Base-by-base conservation (phyloP, 495 filamentous ascomycete genomes). In the Lasiosphaeriaceae sp. region DNA sequence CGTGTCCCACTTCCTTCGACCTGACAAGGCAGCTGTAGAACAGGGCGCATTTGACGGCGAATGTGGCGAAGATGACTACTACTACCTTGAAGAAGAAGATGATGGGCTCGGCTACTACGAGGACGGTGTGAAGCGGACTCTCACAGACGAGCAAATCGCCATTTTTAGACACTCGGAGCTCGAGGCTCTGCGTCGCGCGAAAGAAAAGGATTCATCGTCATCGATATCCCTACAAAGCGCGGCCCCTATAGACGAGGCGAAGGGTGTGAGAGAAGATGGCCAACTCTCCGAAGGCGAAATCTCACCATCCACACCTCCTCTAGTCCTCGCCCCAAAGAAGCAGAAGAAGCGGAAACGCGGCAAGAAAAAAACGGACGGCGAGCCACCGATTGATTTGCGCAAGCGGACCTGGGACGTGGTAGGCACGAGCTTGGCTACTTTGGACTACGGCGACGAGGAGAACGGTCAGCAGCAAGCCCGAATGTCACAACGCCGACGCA, bases 121-220 rank as follows among this genome's bases (percentile, higher is more conserved):
- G 6, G 92, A 97, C 61, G 93, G 95, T 14, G 83, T 85, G 52
- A 96, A 96, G 68, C 86, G 95, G 6, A 96, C 92, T 7, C 75
- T 98, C 50, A 97, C 95, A 2, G 90, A 96, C 68, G 89, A 90
- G 54, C 88, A 98, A 72, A 90, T 97, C 45, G 84, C 79, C 17
- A 94, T 96, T 39, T 96, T 97, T 66, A 78, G 94, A 56, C 88
- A 94, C 67, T 94, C 87, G 14, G 94, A 98, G 72, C 81, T 97
- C 44, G 84, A 96, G 64, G 65, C 78, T 8, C 72, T 96, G 17
- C 71, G 90, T 3, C 81, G 87, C 11, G 77, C 53, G 44, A 21
- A 50, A 44, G 43, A 72, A 67, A 49, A 20, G 24, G 12, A 26
- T 7, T 7, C 47, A 3, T 12, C n/a, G 4, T n/a, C 34, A 7